Evolutionary conservation across 2,329 filamentous ascomycete genomes (phyloP), one percentile per base, ranked within the genome.

Genomic region (Pseudopithomyces chartarum): DNA sequence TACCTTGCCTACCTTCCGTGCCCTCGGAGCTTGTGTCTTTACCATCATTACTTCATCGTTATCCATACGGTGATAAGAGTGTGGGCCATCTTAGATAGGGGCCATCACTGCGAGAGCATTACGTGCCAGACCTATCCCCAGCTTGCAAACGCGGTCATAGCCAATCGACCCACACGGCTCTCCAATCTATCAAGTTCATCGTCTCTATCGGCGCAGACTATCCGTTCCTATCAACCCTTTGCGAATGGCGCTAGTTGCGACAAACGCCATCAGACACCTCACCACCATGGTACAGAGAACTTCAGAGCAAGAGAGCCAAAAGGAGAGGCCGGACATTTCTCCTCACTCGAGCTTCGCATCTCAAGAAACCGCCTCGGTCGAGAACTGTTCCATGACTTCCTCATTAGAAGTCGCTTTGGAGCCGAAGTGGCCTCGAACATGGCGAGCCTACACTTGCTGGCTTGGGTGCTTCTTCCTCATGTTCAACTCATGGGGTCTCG

Each of bases 381-480:
- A 56, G 50, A 50, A 65, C 40, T 48, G 63, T 42, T 61, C 61
- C 33, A 54, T 55, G 22, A 47, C 58, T 12, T 56, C 60, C 26
- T 66, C 70, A 13, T 32, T 59, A 6, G 49, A 59, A 15, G 38
- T 34, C 50, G 51, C 52, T 15, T 56, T 63, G 8, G 76, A 79
- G 53, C 73, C 73, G 5, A 72, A 72, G 45, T 82, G 80, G 80
- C 81, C 80, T 1, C 70, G 57, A 23, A 70, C 73, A 43, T 80
- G 78, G 78, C 69, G 75, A 57, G 75, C 81, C 13, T 82, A 80
- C 56, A 61, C 71, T 6, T 77, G 76, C 52, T 70, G 81, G 54
- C 61, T 80, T 4, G 79, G 77, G 22, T 80, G 81, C 58, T 82
- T 82, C 66, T 75, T 81, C 54, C 78, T 82, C 53, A 82, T 82